Percentiles rank a stretch among this genome's conserved stretches.
These are phyloP conservation scores for Rhazya stricta DNA, from an alignment of 257 asterid species.

Conservation along the genomic window DNA sequence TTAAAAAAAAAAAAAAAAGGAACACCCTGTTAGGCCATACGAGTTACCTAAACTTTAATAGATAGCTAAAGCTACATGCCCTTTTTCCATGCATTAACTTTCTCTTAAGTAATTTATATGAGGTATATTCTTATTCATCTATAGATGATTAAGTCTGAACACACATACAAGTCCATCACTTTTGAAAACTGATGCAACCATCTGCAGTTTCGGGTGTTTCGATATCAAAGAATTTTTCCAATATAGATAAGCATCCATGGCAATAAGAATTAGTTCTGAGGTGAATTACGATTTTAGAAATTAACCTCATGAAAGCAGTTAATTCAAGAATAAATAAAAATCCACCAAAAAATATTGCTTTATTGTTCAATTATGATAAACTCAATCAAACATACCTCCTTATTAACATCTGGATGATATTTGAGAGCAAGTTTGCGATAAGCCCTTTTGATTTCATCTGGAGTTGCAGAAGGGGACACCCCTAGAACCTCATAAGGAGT, in stretches of 20 bases:
- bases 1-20: too few species aligned
- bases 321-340: not conserved
- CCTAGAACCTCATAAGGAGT: slow-evolving; percentile 84
- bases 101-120: not conserved
- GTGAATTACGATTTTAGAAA: not conserved
- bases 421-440: slow-evolving; percentile 86
- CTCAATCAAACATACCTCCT: slow-evolving; percentile 44
- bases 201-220: not conserved
- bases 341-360: not conserved
- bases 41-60: not conserved
- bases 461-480: slow-evolving; percentile 65
- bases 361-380: not conserved
- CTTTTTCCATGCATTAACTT: not conserved
- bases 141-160: not conserved
- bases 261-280: not conserved
- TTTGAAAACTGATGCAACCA: not conserved
- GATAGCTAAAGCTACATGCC: not conserved
- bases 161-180: not conserved
- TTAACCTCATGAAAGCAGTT: not conserved
- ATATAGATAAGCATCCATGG: not conserved
- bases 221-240: not conserved
- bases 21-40: not conserved
- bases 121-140: not conserved
- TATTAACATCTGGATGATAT: slow-evolving; percentile 93
- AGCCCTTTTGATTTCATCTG: slow-evolving; percentile 77